A percentile compares a stretch with the other conserved stretches of the same genome.
Evolutionary conservation across 2,329 filamentous ascomycete species (phyloP).

Genomic region (Zymoseptoria crescenta): DNA sequence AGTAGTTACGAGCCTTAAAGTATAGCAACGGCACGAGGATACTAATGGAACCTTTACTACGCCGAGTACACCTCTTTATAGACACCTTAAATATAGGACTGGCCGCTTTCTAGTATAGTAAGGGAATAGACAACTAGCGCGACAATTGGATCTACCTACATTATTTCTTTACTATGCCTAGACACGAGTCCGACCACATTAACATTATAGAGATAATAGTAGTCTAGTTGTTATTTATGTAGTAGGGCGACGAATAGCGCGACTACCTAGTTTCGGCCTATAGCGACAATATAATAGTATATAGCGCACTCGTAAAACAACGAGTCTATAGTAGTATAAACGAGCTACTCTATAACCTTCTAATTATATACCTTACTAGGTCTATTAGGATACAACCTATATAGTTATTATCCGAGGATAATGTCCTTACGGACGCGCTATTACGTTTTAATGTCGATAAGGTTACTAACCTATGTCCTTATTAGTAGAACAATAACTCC

Average conservation of each 20-base stretch:
- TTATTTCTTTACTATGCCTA: background rate
- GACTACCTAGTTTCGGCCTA: background rate
- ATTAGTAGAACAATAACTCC: background rate
- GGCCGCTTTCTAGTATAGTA: background rate
- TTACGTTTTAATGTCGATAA: background rate
- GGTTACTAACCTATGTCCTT: background rate
- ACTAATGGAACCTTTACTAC: background rate
- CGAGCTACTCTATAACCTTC: background rate
- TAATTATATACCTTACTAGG: background rate
- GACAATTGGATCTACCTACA: background rate
- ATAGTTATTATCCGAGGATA: background rate
- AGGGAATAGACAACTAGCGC: background rate
- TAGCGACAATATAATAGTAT: background rate
- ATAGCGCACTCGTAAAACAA: background rate
- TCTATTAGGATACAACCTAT: background rate
- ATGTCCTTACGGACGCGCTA: background rate
- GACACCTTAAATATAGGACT: background rate
- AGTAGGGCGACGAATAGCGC: background rate
- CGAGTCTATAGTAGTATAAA: background rate
- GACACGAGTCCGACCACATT: background rate
- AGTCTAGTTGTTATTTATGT: background rate
- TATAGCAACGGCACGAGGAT: background rate
- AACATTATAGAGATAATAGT: background rate
- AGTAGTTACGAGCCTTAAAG: background rate
- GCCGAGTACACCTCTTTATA: background rate